phyloP scores from a whole-genome alignment of 2,329 filamentous ascomycete species.

The Domatiomyces catenatus region DNA sequence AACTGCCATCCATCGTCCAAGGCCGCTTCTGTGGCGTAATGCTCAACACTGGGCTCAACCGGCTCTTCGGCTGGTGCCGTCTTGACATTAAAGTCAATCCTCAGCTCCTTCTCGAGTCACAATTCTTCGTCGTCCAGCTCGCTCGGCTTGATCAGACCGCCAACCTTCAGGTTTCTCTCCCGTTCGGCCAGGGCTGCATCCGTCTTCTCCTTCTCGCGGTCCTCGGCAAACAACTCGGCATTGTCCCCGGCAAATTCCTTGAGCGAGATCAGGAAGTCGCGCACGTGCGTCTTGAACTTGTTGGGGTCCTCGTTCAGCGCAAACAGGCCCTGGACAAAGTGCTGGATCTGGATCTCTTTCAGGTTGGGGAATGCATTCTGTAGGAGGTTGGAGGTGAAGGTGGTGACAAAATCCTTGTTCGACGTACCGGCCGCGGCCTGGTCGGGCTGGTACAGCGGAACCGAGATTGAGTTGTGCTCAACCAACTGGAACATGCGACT shows the following conservation, averaged over 20 bases:
- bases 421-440: conserved; percentile 69
- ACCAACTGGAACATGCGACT: conserved; percentile 95
- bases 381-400: conserved; percentile 71
- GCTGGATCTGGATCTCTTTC: conserved; percentile 72
- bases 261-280: conserved; percentile 91
- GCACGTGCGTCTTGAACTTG: conserved; percentile 88
- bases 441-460: conserved; percentile 73
- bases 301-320: conserved; percentile 74
- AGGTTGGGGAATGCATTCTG: conserved; percentile 88
- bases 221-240: conserved; percentile 79
- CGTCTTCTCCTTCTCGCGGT: conserved; percentile 81
- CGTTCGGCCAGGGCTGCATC: conserved; percentile 78
- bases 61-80: conserved; percentile 1
- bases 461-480: conserved; percentile 76
- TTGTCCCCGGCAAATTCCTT: conserved; percentile 97
- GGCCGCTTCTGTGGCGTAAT: conserved; percentile 12
- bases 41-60: conserved; percentile 12
- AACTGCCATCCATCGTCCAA: neutral
- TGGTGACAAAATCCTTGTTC: conserved; percentile 80
- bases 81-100: conserved; percentile 23
- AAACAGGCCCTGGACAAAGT: conserved; percentile 83
- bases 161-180: conserved; percentile 85
- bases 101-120: conserved; percentile 62
- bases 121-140: conserved; percentile 75
- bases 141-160: conserved; percentile 90